These are phyloP conservation scores for Dryadomyces quercus-mongolicae DNA, from an alignment of 2,329 filamentous ascomycete genomes.

Conservation along the genomic window DNA sequence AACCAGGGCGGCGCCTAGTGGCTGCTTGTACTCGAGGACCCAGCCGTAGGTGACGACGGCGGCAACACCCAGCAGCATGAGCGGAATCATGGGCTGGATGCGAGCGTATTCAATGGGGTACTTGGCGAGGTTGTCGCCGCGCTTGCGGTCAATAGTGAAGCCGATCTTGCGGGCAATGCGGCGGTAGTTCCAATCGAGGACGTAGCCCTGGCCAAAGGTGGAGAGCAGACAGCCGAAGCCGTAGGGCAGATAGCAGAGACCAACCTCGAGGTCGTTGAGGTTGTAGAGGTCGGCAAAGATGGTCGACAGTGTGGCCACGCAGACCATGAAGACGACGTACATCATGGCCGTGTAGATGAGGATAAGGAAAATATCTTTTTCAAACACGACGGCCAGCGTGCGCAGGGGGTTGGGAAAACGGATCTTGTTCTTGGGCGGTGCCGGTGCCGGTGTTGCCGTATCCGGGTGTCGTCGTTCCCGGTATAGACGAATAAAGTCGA, in stretches of 20 bases:
- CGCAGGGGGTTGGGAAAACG: constrained; percentile 43
- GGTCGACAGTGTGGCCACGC: constrained; percentile 39
- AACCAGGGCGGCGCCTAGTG: constrained; percentile 41
- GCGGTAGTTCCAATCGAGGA: constrained; percentile 58
- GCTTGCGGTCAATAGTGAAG: constrained; percentile 47
- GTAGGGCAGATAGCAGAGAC: constrained; percentile 43
- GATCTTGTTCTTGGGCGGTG: neutral
- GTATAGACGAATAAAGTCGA: constrained; percentile 33
- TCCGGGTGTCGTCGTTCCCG: constrained; percentile 13
- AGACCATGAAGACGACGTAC: constrained; percentile 43
- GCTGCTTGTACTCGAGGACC: constrained; percentile 28
- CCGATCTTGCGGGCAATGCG: constrained; percentile 50
- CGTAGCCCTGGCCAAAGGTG: constrained; percentile 41
- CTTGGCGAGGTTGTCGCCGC: constrained; percentile 35
- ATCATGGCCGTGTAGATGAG: constrained; percentile 39
- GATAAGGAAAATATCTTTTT: constrained; percentile 45
- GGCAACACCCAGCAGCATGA: constrained; percentile 40
- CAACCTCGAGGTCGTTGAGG: constrained; percentile 37
- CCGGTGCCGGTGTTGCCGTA: constrained; percentile 16
- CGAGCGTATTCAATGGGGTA: constrained; percentile 45
- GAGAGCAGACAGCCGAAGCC: constrained; percentile 36
- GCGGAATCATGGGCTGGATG: constrained; percentile 39
- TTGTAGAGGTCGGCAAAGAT: constrained; percentile 38
- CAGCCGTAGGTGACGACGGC: constrained; percentile 44
- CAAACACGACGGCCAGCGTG: constrained; percentile 37